Evolutionary conservation across 176 grass and related monocot genomes (phyloP), one percentile per base, ranked within the genome.

Genomic region (Aegilops speltoides): DNA sequence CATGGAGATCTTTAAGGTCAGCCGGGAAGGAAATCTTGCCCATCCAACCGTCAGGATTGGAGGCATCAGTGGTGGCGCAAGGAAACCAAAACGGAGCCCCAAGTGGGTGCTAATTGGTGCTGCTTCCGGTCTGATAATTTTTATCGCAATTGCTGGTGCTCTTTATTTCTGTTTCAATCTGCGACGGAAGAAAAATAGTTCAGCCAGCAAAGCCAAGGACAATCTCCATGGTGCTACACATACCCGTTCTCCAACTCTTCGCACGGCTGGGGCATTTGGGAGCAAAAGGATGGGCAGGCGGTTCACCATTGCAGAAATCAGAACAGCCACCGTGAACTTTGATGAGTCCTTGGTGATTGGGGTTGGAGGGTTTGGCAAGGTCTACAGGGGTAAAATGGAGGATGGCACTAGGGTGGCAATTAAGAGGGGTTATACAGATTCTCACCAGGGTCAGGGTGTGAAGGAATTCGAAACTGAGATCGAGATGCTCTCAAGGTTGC

Each of bases 1-100:
- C 60, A 93, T 98, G 90, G 96, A 98, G 80, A 98, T 98, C 73
- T 98, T 98, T 81, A 98, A 98, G 82, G 90, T 98, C 54, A 98
- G 96, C 76, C 86, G 78, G 70, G 79, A 94, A 22, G 88, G 84
- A 34, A 95, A 91, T 73, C 92, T 98, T 77, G 96, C 89, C 28
- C 93, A 92, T 89, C 88, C 88, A 75, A 86, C 94, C 0, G 38
- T 94, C 41, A 91, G 81, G 62, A 91, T 87, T 41, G 86, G 81
- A 22, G 85, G 71, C 70, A 62, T 79, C 43, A 67, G 73, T 84
- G 89, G 81, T 20, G 29, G 26, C 48, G 20, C 26, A 20, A 78
- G 38, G 37, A 91, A 86, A 59, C 62, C 82, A 2, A 94, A 86
- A 79, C 86, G 69, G 22, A 98, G 80, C 79, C 23, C 84, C 74